Percentiles rank a stretch among this genome's conserved stretches.
Conservation (phyloP, 2,329 filamentous ascomycete species). For the Ambrosiella beaveri region DNA sequence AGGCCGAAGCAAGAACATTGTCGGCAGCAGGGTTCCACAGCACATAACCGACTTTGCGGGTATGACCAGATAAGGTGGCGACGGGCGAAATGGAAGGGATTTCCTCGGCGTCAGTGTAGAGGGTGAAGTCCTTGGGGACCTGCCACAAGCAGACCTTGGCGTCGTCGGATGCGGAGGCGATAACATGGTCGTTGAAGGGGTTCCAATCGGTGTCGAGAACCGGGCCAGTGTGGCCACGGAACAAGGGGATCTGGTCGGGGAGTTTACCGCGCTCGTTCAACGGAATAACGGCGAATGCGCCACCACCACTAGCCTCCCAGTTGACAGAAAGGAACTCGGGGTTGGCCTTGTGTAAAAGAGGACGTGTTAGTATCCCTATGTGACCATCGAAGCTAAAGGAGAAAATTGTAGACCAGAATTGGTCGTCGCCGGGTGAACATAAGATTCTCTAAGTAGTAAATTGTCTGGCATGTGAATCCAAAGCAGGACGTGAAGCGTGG, state of each 20-base stretch:
- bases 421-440: too few species aligned
- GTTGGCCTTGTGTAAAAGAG: conserved; percentile 48
- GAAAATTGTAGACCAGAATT: neutral
- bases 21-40: conserved; percentile 94
- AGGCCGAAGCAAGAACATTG: conserved; percentile 86
- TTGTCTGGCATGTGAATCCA: too few species aligned
- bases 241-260: conserved; percentile 84
- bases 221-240: conserved; percentile 86
- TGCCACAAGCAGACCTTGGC: conserved; percentile 95
- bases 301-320: conserved; percentile 92
- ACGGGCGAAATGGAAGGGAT: conserved; percentile 65
- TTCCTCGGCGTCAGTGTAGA: conserved; percentile 73
- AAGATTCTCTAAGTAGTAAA: too few species aligned
- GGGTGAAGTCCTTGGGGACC: conserved; percentile 72
- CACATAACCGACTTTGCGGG: conserved; percentile 94
- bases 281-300: conserved; percentile 91
- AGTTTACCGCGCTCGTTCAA: conserved; percentile 75
- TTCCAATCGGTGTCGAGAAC: conserved; percentile 98
- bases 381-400: neutral
- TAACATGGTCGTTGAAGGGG: conserved; percentile 84
- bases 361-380: neutral
- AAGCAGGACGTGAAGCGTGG: too few species aligned
- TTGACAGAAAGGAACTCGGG: conserved; percentile 93
- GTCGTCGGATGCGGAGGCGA: conserved; percentile 90
- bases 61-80: conserved; percentile 69